Percentiles rank a stretch among this genome's conserved stretches.
Evolutionary conservation across 768 basidiomycete species (phyloP).

Genomic region (Trametes meyenii): DNA sequence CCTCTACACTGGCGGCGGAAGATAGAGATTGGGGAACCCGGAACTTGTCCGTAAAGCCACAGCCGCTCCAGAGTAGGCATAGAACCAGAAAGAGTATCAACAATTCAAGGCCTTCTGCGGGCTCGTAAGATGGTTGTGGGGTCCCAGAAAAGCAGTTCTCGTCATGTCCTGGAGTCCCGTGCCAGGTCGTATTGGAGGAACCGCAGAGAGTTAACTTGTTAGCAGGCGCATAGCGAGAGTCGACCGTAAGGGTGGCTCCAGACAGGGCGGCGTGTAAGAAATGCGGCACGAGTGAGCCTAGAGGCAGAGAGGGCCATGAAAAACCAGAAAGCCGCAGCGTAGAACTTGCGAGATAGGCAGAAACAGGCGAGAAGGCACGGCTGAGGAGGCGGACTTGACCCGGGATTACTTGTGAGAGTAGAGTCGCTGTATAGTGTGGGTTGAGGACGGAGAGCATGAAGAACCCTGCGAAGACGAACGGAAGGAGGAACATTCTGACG

Average conservation of each 20-base stretch:
- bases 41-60: constrained; percentile 1
- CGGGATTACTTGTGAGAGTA: constrained; percentile 10
- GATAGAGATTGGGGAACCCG: constrained; percentile 7
- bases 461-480: constrained; percentile 13
- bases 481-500: constrained; percentile 14
- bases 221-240: background rate
- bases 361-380: constrained; percentile 2
- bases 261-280: background rate
- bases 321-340: background rate
- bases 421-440: constrained; percentile 12
- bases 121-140: background rate
- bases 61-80: background rate
- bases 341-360: background rate
- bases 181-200: background rate
- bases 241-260: background rate
- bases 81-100: background rate
- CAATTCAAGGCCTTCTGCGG: background rate
- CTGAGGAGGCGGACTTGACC: background rate
- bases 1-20: background rate
- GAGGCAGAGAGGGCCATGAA: background rate
- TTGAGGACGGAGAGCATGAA: constrained; percentile 17
- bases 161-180: background rate
- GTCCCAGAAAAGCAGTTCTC: background rate
- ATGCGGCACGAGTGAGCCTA: background rate
- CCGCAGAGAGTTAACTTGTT: background rate